Percentiles rank a stretch among this genome's conserved stretches.
Conservation (phyloP, 345 rosid genomes). For the Cochlearia excelsa region DNA sequence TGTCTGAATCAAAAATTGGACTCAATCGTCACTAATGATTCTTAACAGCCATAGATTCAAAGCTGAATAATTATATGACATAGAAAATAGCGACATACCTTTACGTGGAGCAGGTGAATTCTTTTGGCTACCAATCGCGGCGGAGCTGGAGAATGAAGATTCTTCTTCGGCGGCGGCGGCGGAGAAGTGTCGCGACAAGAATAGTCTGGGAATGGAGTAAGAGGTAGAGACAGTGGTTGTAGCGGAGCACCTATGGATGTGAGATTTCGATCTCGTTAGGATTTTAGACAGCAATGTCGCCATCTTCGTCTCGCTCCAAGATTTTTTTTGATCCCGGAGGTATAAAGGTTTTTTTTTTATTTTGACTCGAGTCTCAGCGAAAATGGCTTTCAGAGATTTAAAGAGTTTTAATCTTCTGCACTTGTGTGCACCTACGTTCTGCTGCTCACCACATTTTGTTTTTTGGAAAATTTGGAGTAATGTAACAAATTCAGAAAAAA, state of each 20-base stretch:
- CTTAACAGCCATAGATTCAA: background rate
- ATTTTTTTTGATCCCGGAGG: constrained; percentile 32
- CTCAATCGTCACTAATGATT: constrained; percentile 12
- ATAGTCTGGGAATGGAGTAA: constrained; percentile 16
- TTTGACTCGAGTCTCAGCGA: constrained; percentile 28
- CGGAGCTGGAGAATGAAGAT: constrained; percentile 39
- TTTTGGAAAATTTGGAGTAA: too few species aligned
- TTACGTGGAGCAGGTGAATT: constrained; percentile 33
- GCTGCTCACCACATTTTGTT: background rate
- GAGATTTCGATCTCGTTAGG: constrained; percentile 39
- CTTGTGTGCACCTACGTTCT: constrained; percentile 11
- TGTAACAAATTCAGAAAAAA: too few species aligned
- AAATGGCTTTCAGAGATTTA: constrained; percentile 25
- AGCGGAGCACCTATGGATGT: constrained; percentile 20
- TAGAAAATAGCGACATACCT: constrained; percentile 38
- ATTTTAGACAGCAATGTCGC: constrained; percentile 46
- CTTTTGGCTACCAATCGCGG: constrained; percentile 35
- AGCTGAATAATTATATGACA: constrained; percentile 9
- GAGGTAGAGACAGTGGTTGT: constrained; percentile 13
- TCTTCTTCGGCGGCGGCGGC: constrained; percentile 22
- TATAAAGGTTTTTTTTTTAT: constrained; percentile 29
- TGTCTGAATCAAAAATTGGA: constrained; percentile 30
- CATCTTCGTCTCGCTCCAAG: constrained; percentile 35
- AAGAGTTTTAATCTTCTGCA: constrained; percentile 6
- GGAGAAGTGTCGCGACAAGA: constrained; percentile 27